Evolutionary conservation across 225 moss, liverwort and hornwort species (phyloP).

Genomic region (Sphagnum contortum): DNA sequence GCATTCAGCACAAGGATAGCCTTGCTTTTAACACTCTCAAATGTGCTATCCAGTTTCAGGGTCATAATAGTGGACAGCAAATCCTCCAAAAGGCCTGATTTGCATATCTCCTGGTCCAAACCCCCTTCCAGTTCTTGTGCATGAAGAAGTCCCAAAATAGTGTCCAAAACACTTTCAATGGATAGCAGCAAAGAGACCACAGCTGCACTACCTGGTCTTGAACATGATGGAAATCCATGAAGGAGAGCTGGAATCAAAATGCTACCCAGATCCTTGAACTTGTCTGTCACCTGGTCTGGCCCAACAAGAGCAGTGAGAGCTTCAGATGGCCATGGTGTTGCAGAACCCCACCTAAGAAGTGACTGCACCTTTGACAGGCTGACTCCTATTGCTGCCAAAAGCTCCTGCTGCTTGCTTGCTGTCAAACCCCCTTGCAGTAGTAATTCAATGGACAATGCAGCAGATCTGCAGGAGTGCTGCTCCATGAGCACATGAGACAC

Average conservation of each 20-base stretch:
- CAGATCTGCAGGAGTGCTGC: conserved; percentile 39
- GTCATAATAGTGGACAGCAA: conserved; percentile 59
- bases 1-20: conserved; percentile 55
- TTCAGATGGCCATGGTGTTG: conserved; percentile 61
- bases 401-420: conserved; percentile 70
- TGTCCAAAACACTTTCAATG: conserved; percentile 61
- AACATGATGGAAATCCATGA: conserved; percentile 79
- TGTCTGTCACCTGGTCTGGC: conserved; percentile 42
- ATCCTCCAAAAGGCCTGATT: conserved; percentile 35
- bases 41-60: conserved; percentile 74
- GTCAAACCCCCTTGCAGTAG: conserved; percentile 61
- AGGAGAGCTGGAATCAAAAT: conserved; percentile 67
- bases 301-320: conserved; percentile 44
- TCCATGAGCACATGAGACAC: conserved; percentile 60
- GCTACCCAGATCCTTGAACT: conserved; percentile 42
- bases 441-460: conserved; percentile 46
- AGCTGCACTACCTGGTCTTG: conserved; percentile 82
- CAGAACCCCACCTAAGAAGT: conserved; percentile 62
- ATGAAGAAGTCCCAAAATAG: conserved; percentile 51
- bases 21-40: conserved; percentile 67
- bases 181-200: conserved; percentile 80
- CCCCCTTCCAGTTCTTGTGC: conserved; percentile 29
- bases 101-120: conserved; percentile 16
- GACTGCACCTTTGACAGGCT: conserved; percentile 47
- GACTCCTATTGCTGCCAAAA: conserved; percentile 64